Conservation (phyloP, 805 yeast genomes). For the Saturnispora ahearnii region DNA sequence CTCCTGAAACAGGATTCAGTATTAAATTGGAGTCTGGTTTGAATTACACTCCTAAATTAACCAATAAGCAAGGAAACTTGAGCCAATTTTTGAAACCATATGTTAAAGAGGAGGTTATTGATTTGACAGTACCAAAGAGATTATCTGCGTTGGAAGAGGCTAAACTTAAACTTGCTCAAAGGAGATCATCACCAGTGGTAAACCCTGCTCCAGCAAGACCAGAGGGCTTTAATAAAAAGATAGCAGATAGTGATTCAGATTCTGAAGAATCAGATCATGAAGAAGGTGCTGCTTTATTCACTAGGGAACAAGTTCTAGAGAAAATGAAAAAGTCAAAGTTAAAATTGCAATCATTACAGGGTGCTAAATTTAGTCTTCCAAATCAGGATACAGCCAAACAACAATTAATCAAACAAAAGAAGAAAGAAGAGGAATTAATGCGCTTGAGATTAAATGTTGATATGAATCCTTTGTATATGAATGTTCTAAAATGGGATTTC, state of each 20-base stretch:
- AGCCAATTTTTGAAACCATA: slow-evolving; percentile 15
- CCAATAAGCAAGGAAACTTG: slow-evolving; percentile 18
- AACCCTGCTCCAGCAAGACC: slow-evolving; percentile 45
- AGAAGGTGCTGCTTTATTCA: slow-evolving; percentile 33
- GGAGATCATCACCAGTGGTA: slow-evolving; percentile 1
- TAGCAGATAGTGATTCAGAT: slow-evolving; percentile 28
- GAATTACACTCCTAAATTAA: slow-evolving; percentile 7
- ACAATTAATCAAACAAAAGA: slow-evolving; percentile 28
- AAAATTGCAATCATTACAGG: slow-evolving; percentile 24
- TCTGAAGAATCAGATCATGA: slow-evolving; percentile 30
- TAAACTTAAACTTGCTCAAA: slow-evolving; percentile 2
- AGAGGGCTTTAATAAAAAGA: slow-evolving; percentile 38
- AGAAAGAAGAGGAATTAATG: slow-evolving; percentile 66
- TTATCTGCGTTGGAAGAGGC: slow-evolving; percentile 13
- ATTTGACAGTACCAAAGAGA: slow-evolving; percentile 10
- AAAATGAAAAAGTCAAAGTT: slow-evolving; percentile 21
- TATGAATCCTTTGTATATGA: slow-evolving; percentile 61
- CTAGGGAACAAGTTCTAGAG: slow-evolving; percentile 29
- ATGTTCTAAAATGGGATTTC: slow-evolving; percentile 72
- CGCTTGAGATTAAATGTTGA: slow-evolving; percentile 71
- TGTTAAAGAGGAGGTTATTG: slow-evolving; percentile 11
- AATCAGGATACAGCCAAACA: slow-evolving; percentile 16
- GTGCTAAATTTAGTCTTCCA: slow-evolving; percentile 13
- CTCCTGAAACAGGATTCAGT: slow-evolving; percentile 1
- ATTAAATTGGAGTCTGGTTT: slow-evolving; percentile 12